A percentile compares a stretch with the other conserved stretches of the same genome.
Conservation (phyloP, 768 basidiomycete genomes). For the Boletus subparvulus region DNA sequence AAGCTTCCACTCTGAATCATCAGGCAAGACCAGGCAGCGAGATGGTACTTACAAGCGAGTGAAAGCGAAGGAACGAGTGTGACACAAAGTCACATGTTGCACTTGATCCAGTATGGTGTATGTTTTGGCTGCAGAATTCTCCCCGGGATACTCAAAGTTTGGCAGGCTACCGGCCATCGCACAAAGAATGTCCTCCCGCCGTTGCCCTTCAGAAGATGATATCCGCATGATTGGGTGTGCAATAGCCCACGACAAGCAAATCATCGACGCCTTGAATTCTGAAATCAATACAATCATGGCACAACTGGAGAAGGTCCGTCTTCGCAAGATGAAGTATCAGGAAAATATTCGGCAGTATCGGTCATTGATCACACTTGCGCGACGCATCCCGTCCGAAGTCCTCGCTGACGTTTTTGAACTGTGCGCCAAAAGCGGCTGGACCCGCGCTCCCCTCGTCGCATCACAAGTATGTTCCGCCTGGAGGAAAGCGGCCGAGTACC, state of each 20-base stretch:
- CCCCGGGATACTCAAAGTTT: neutral
- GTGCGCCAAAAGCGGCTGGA: conserved; percentile 51
- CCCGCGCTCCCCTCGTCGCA: conserved; percentile 50
- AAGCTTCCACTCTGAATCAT: conserved; percentile 96
- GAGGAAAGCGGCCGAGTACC: conserved; percentile 50
- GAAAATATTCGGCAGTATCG: conserved; percentile 43
- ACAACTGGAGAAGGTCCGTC: conserved; percentile 42
- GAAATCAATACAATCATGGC: conserved; percentile 43
- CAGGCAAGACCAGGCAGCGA: conserved; percentile 29
- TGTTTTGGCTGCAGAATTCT: neutral
- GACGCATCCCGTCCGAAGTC: conserved; percentile 54
- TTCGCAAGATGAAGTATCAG: conserved; percentile 42
- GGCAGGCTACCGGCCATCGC: conserved; percentile 10
- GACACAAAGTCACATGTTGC: conserved; percentile 15
- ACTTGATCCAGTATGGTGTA: conserved; percentile 6
- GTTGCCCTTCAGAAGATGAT: conserved; percentile 22
- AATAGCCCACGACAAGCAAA: conserved; percentile 40
- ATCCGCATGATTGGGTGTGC: conserved; percentile 14
- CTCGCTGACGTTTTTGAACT: conserved; percentile 54
- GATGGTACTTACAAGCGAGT: conserved; percentile 22
- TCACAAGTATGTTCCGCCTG: conserved; percentile 62
- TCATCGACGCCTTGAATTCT: conserved; percentile 41
- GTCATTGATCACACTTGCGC: conserved; percentile 53
- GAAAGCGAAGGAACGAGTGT: conserved; percentile 4
- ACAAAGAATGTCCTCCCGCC: conserved; percentile 18